Base-by-base conservation (phyloP, 169 alveolate genomes). In the Eimeria mitis region DNA sequence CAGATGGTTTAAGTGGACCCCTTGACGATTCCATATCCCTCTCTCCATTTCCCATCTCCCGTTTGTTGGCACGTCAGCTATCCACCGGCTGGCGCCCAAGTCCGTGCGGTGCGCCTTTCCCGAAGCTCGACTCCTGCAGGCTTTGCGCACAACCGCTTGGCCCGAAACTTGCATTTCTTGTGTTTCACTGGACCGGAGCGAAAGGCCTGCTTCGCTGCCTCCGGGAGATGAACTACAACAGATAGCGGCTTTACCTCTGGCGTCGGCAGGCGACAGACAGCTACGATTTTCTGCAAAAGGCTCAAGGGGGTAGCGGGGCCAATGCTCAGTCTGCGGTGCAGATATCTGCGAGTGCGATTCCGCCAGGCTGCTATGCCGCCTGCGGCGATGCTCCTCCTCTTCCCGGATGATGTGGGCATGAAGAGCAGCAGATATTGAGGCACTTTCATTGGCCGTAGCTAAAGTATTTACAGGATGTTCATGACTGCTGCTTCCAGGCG, bases 331-430 rank as follows among this genome's bases (percentile, higher is more conserved):
- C 25, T 83, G 37, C 37, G 90, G 37, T 28, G 65, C 61, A 25
- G 68, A 2, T 37, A 71, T 14, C 40, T 71, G 56, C 28, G 92
- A 23, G 79, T 40, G 21, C 44, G 52, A 71, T 9, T 49, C 61
- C 23, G 34, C 49, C 61, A 85, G 34, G 92, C 52, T 56, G 92
- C 92, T 85, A 34, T 85, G 79, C 61, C 81, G 92, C 81, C 92
- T 85, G n/a, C 92, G 92, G 23, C 92, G 92, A n/a, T 85, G 92
- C 44, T 85, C 92, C 19, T 85, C 81, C 79, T 85, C 92, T 85
- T 56, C 92, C 31, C 54, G 34, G 63, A 61, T 65, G 25, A 85
- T 63, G 79, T 59, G 79, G 34, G 92, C 92, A 23, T 56, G 92
- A 65, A 85, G n/a, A 44, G 92, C 92, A 63, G 78, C 92, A 8